These are phyloP conservation scores for Pneumocystis oryctolagi DNA, from an alignment of 1,139 yeast genomes.

Conservation along the genomic window DNA sequence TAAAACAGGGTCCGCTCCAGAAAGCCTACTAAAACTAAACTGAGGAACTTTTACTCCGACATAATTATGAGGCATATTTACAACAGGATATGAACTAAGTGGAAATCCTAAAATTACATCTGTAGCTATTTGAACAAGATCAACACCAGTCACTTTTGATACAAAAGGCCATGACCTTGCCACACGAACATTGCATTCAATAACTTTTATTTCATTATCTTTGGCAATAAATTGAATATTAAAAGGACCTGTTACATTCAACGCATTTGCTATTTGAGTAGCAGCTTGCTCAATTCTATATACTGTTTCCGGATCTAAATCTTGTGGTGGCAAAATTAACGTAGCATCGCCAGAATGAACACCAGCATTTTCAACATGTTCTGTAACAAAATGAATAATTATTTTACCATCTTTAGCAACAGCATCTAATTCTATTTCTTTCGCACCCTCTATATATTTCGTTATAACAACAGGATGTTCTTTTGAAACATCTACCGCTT, in stretches of 20 bases:
- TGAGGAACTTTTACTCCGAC: constrained; percentile 98
- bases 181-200: constrained; percentile 97
- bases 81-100: constrained; percentile 72
- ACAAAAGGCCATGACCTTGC: constrained; percentile 98
- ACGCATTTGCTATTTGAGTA: constrained; percentile 88
- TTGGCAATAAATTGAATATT: constrained; percentile 92
- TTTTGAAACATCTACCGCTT: constrained; percentile 94
- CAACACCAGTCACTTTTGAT: constrained; percentile 94
- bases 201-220: constrained; percentile 86
- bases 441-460: constrained; percentile 91
- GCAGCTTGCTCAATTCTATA: constrained; percentile 86
- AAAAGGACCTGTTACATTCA: constrained; percentile 95
- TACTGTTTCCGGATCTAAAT: constrained; percentile 81
- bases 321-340: constrained; percentile 92
- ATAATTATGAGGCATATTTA: constrained; percentile 65
- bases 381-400: constrained; percentile 95
- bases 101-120: constrained; percentile 89
- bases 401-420: constrained; percentile 91
- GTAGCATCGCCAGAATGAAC: constrained; percentile 99
- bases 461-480: constrained; percentile 97
- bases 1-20: constrained; percentile 96
- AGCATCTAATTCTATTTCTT: constrained; percentile 98
- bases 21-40: constrained; percentile 90
- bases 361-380: constrained; percentile 98
- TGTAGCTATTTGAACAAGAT: constrained; percentile 93